Evolutionary conservation across 2,329 filamentous ascomycete species (phyloP).

Genomic region (Calycina marina): DNA sequence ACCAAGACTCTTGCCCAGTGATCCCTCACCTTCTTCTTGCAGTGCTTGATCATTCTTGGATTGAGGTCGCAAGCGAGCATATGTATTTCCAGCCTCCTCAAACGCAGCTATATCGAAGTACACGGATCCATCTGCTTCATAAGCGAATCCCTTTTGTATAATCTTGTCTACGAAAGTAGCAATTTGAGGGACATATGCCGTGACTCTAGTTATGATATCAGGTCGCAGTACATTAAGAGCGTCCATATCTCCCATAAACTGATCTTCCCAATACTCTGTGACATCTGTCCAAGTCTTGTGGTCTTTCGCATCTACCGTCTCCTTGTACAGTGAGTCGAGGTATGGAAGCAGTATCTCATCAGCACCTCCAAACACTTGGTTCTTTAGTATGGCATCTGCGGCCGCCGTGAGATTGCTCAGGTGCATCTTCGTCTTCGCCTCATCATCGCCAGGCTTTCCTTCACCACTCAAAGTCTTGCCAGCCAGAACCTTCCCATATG

Average conservation of each 20-base stretch:
- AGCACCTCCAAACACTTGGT: constrained; percentile 36
- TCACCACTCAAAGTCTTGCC: constrained; percentile 41
- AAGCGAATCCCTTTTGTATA: constrained; percentile 72
- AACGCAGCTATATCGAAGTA: constrained; percentile 89
- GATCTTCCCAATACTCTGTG: constrained; percentile 71
- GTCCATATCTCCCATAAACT: constrained; percentile 80
- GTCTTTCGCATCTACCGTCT: constrained; percentile 44
- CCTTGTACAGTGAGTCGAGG: constrained; percentile 56
- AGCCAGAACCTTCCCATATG: constrained; percentile 38
- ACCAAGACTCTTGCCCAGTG: constrained; percentile 45
- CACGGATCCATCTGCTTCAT: constrained; percentile 69
- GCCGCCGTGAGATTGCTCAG: constrained; percentile 33
- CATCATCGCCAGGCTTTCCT: constrained; percentile 39
- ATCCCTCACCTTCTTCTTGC: constrained; percentile 80
- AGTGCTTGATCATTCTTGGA: constrained; percentile 72
- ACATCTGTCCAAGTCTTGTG: constrained; percentile 72
- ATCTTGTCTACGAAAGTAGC: constrained; percentile 62
- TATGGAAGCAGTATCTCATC: constrained; percentile 66
- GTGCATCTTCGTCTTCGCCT: constrained; percentile 64
- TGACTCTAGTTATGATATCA: constrained; percentile 76
- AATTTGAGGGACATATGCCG: constrained; percentile 81
- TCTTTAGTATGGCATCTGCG: constrained; percentile 31
- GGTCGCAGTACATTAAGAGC: constrained; percentile 73
- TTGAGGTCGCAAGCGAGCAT: constrained; percentile 74
- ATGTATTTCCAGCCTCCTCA: constrained; percentile 70